Conservation (phyloP, 805 yeast species). For the Metschnikowia reukaufii region DNA sequence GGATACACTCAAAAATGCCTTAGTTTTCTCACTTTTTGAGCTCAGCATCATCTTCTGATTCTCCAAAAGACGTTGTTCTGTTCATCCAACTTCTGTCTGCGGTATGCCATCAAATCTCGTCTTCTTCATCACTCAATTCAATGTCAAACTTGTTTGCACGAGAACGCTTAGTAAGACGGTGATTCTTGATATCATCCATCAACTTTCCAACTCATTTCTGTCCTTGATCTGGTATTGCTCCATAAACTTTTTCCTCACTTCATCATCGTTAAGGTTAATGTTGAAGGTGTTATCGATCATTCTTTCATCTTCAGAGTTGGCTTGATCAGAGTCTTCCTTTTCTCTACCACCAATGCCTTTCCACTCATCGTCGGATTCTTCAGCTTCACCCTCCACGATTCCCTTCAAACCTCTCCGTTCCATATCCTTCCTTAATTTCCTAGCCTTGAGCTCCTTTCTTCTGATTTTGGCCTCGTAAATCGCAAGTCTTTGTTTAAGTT, state of each 20-base stretch:
- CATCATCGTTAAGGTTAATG: constrained; percentile 55
- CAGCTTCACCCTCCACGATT: constrained; percentile 79
- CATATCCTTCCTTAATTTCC: constrained; percentile 48
- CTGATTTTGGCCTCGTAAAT: constrained; percentile 40
- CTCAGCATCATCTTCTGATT: constrained; percentile 44
- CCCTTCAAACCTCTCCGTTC: constrained; percentile 57
- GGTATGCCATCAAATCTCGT: constrained; percentile 53
- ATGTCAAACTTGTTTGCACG: constrained; percentile 53
- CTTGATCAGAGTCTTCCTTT: constrained; percentile 56
- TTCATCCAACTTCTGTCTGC: constrained; percentile 42
- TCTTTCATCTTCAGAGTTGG: constrained; percentile 72
- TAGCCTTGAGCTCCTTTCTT: constrained; percentile 32
- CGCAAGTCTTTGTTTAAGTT: constrained; percentile 33
- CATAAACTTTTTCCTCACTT: constrained; percentile 55
- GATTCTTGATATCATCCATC: constrained; percentile 69
- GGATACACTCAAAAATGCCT: constrained; percentile 65
- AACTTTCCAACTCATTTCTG: constrained; percentile 63
- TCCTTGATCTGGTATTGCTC: constrained; percentile 64
- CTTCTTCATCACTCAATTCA: constrained; percentile 76
- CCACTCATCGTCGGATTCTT: constrained; percentile 89
- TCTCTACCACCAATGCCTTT: constrained; percentile 76
- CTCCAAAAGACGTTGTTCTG: constrained; percentile 52
- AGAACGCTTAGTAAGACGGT: constrained; percentile 61
- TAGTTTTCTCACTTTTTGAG: constrained; percentile 54
- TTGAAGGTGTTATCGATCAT: constrained; percentile 73